phyloP scores from a whole-genome alignment of 345 rosid species.

The Citropsis articulata region DNA sequence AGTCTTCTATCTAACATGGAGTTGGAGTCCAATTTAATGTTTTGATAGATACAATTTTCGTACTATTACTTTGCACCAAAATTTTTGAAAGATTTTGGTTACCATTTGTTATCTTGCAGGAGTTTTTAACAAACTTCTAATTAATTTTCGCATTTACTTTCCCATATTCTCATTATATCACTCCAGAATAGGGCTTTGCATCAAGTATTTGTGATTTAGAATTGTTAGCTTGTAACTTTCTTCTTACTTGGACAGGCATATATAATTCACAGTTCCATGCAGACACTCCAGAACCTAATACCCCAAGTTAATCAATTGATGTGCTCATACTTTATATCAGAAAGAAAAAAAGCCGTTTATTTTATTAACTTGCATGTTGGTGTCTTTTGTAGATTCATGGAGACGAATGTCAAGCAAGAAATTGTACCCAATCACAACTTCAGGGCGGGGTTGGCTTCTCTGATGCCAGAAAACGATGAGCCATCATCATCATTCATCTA shows the following conservation, averaged over 20 bases:
- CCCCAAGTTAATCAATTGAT: not conserved
- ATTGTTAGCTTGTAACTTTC: not conserved
- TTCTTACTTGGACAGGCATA: not conserved
- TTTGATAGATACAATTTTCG: not conserved
- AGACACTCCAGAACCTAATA: not conserved
- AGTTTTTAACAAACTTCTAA: not conserved
- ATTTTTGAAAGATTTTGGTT: not conserved
- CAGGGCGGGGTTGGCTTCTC: constrained; percentile 44
- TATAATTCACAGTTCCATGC: not conserved
- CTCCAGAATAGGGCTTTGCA: not conserved
- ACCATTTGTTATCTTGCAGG: not conserved
- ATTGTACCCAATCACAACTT: constrained; percentile 29
- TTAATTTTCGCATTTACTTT: not conserved
- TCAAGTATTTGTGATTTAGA: not conserved
- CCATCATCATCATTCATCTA: constrained; percentile 46
- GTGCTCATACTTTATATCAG: not conserved
- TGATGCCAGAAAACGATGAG: constrained; percentile 49
- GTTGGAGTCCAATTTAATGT: not conserved
- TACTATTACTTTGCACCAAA: not conserved
- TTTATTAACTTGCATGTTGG: constrained; percentile 9
- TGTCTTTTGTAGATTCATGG: constrained; percentile 41
- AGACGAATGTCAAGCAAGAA: constrained; percentile 33
- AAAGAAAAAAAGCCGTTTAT: not conserved
- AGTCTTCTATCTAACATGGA: not conserved
- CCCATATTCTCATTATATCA: not conserved